Base-by-base conservation (phyloP, 73 alveolate genomes). In the Breviolum minutum region DNA sequence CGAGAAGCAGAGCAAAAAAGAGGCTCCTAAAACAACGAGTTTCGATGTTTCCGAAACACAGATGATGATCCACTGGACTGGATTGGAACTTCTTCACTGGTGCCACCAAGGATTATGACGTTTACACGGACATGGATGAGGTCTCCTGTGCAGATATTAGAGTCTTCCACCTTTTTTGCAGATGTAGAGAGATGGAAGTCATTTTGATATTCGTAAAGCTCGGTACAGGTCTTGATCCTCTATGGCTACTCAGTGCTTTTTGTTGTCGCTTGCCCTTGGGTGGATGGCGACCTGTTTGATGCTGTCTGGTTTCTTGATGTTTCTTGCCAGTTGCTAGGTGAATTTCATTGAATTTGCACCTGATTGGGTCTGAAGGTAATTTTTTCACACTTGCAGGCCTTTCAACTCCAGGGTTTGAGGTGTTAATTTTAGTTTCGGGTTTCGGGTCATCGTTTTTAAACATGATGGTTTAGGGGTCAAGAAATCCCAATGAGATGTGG, bases 41-140 rank as follows among this genome's bases (percentile, higher is more conserved):
- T 71, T 20, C 81, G 40, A n/a, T 30, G 32, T 71, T 71, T 71
- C 30, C 26, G 40, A 71, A 8, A 0, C 6, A 6, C 26, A 8
- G 30, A 71, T 71, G 32, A 9, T 71, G 30, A 12, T 26, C 17
- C 81, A 16, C 82, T 2, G 13, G 11, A 40, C 82, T 73, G 26
- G 40, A 73, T 16, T 22, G 54, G 29, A 77, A 22, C 14, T 40
- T 6, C 20, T 20, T 12, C 71, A 19, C 13, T 48, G 9, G 24
- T 81, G 69, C 4, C 10, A 26, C 27, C 30, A 32, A 92, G 98
- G 98, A 92, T 80, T 92, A 92, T 54, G 98, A 92, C 60, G 98
- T 92, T 80, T 92, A 92, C 98, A 84, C 82, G 48, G 98, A 92
- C 91, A 92, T 92, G 98, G 98, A 92, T 66, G 98, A 92, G 98